Evolutionary conservation across 495 filamentous ascomycete species (phyloP).

Genomic region (Evernia prunastri): DNA sequence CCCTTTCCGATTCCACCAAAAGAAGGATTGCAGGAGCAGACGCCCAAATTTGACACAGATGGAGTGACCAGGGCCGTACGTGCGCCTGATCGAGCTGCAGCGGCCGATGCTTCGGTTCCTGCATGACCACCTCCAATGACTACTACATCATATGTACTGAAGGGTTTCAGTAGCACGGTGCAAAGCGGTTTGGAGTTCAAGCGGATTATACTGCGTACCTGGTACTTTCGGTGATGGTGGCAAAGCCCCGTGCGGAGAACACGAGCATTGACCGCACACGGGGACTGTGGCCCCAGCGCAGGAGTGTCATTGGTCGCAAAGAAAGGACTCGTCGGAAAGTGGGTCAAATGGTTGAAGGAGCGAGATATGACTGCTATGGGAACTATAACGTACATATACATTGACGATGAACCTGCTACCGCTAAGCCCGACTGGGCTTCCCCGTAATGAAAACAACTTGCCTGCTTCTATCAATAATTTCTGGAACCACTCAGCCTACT

Average conservation of each 20-base stretch:
- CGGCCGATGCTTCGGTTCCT: constrained; percentile 89
- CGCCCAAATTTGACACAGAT: constrained; percentile 78
- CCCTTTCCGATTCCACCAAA: constrained; percentile 99
- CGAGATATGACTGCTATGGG: too few relatives aligned
- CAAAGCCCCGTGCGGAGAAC: constrained; percentile 26
- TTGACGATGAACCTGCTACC: not conserved
- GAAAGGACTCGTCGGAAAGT: constrained; percentile 34
- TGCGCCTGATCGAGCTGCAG: constrained; percentile 82
- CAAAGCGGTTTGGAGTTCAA: constrained; percentile 1
- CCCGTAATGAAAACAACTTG: not conserved
- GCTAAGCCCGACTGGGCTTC: constrained; percentile 4
- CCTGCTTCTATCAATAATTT: not conserved
- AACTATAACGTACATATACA: too few relatives aligned
- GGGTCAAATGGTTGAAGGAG: not conserved
- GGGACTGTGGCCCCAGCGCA: constrained; percentile 32
- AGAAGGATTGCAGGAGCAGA: constrained; percentile 95
- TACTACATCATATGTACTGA: constrained; percentile 80
- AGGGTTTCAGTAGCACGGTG: constrained; percentile 9
- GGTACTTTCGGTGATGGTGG: constrained; percentile 39
- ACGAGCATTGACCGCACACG: constrained; percentile 26
- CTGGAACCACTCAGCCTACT: too few relatives aligned
- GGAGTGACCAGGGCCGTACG: constrained; percentile 85
- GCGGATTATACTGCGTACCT: constrained; percentile 31
- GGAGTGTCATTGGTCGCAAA: constrained; percentile 30
- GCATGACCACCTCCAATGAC: constrained; percentile 96